Evolutionary conservation across 1,284 basidiomycete genomes (phyloP).

Genomic region (Cerioporus squamosus): DNA sequence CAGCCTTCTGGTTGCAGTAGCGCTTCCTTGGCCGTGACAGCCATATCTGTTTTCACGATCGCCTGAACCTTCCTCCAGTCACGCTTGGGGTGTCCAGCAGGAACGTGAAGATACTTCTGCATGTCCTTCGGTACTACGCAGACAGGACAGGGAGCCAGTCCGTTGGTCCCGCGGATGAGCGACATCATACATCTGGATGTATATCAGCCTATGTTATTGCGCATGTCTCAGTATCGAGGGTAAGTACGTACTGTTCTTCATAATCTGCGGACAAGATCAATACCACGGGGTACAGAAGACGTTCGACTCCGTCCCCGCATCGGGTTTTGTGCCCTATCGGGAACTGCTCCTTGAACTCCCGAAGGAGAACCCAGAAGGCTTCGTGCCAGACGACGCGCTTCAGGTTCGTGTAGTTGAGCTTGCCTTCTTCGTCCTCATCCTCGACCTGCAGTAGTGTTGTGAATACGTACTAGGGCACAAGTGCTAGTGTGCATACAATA

Average conservation of each 20-base stretch:
- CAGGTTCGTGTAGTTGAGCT: constrained; percentile 26
- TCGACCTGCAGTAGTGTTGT: constrained; percentile 19
- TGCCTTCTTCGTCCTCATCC: constrained; percentile 20
- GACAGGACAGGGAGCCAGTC: constrained; percentile 11
- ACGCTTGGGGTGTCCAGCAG: too few species aligned
- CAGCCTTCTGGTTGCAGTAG: background rate
- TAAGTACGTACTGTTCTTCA: constrained; percentile 27
- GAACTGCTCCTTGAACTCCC: constrained; percentile 16
- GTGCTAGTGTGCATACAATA: constrained; percentile 35
- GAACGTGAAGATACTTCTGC: background rate
- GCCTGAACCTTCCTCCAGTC: too few species aligned
- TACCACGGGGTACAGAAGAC: constrained; percentile 31
- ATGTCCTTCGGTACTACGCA: constrained; percentile 3
- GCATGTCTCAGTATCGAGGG: too few species aligned
- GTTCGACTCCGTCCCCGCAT: constrained; percentile 25
- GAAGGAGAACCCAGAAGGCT: constrained; percentile 28
- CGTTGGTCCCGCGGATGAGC: constrained; percentile 10
- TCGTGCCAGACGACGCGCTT: constrained; percentile 37
- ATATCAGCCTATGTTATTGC: too few species aligned
- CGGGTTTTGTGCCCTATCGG: constrained; percentile 21
- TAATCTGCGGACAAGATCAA: constrained; percentile 37
- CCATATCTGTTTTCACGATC: background rate
- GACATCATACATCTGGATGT: constrained; percentile 17
- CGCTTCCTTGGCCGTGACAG: background rate
- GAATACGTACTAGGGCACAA: background rate